Percentiles rank a stretch among this genome's conserved stretches.
phyloP scores from a whole-genome alignment of 2,329 filamentous ascomycete species.

The Aspergillus sp. region DNA sequence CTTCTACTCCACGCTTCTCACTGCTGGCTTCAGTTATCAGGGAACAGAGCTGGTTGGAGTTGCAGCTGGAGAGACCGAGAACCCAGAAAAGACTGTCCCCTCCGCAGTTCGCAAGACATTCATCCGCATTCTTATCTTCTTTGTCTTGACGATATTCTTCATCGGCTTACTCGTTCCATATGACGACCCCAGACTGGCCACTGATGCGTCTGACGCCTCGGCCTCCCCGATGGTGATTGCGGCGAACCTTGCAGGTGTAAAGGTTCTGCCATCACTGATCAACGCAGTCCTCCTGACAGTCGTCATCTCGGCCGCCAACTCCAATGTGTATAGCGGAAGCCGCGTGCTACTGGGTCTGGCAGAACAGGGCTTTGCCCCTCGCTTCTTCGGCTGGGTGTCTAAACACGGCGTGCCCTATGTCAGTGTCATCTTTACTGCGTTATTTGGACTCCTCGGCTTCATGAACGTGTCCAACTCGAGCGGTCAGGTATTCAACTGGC shows the following conservation, averaged over 20 bases:
- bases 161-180: slow-evolving; percentile 68
- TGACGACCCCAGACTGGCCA: slow-evolving; percentile 52
- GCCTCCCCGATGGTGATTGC: slow-evolving; percentile 41
- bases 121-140: slow-evolving; percentile 66
- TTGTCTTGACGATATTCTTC: slow-evolving; percentile 52
- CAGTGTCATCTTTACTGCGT: slow-evolving; percentile 40
- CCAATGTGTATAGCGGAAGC: slow-evolving; percentile 47
- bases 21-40: slow-evolving; percentile 38
- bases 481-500: slow-evolving; percentile 53
- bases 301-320: slow-evolving; percentile 39
- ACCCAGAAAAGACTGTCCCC: slow-evolving; percentile 69
- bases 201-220: slow-evolving; percentile 18
- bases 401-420: slow-evolving; percentile 40
- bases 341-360: slow-evolving; percentile 67
- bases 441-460: slow-evolving; percentile 64
- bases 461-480: slow-evolving; percentile 64
- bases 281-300: slow-evolving; percentile 39
- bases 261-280: slow-evolving; percentile 33
- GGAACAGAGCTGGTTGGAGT: slow-evolving; percentile 73
- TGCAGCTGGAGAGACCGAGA: slow-evolving; percentile 69
- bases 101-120: slow-evolving; percentile 70
- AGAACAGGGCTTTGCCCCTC: slow-evolving; percentile 41
- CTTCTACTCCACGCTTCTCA: slow-evolving; percentile 50
- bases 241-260: slow-evolving; percentile 32
- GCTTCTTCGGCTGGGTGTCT: slow-evolving; percentile 38